Percentiles rank a stretch among this genome's conserved stretches.
Conservation (phyloP, 192 early-diverging fungal genomes). For the Coemansia pectinata region DNA sequence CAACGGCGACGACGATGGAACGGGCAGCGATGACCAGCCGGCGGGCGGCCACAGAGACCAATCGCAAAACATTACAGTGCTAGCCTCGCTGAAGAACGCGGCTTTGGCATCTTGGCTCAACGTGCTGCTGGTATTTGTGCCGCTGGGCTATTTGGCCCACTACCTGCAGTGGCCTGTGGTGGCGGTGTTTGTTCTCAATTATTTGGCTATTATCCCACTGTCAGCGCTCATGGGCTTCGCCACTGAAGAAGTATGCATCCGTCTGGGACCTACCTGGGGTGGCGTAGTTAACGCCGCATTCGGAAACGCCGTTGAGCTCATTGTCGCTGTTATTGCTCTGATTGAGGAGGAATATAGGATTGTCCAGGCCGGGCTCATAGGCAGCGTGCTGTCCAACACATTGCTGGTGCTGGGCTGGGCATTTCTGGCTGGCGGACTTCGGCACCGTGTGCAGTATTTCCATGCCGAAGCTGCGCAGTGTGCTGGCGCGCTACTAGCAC, state of each 20-base stretch:
- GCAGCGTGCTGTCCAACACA: constrained; percentile 90
- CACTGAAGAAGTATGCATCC: constrained; percentile 79
- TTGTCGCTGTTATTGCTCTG: constrained; percentile 61
- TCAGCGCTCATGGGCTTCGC: constrained; percentile 86
- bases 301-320: constrained; percentile 69
- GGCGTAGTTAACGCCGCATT: constrained; percentile 70
- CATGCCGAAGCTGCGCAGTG: constrained; percentile 73
- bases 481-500: constrained; percentile 62
- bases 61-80: constrained; percentile 14
- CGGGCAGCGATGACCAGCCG: neutral
- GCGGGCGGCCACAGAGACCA: constrained; percentile 8
- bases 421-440: constrained; percentile 80
- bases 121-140: constrained; percentile 72
- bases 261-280: constrained; percentile 68
- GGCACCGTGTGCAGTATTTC: constrained; percentile 65
- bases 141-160: constrained; percentile 72
- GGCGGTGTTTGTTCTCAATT: constrained; percentile 78
- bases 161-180: constrained; percentile 66
- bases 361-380: constrained; percentile 79
- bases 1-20: neutral
- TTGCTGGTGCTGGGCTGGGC: constrained; percentile 85
- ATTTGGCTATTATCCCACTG: constrained; percentile 84
- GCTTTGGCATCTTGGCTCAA: constrained; percentile 64
- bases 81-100: constrained; percentile 34
- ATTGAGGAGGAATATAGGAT: constrained; percentile 62